Evolutionary conservation across 345 rosid species (phyloP), one percentile per base, ranked within the genome.

Genomic region (Fremontodendron californicum): DNA sequence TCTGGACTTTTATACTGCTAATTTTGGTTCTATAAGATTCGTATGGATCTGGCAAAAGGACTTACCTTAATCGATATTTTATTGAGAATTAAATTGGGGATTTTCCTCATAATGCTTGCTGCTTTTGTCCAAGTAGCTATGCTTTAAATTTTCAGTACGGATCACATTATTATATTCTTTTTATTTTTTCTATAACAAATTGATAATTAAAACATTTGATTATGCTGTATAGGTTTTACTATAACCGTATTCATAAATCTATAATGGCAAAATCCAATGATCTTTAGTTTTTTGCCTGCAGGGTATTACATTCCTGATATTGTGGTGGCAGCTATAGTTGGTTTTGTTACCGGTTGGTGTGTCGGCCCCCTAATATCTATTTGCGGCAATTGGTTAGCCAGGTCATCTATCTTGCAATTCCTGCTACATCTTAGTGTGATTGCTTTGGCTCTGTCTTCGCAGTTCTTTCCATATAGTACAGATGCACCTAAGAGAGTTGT

Each of bases 401-500:
- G 85, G 82, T 83, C 93, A 49, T 86, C 91, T 5, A 85, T 93
- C 77, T 73, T 93, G 91, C 84, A 85, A 81, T 87, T 91, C 85
- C 81, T 93, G 86, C 74, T 89, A 78, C 93, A 96, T 61, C 80
- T 92, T 78, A 86, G 81, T 46, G 85, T 96, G 77, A 83, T 93
- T 78, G 87, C 88, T 78, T 70, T 96, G 88, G 99, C 99, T 8
- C 74, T 96, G 54, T 87, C 99, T 18, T 92, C 97, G 10, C 98
- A 87, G 81, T 85, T 93, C 79, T 96, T 96, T 84, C 99, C 99
- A 25, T 96, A 96, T 81, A 91, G 96, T 85, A 87, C 74, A 25
- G 86, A 81, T 76, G 98, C 99, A 52, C 98, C 96, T 9, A 96
- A 96, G 89, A 93, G 97, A 85, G 88, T 91, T 81, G 82, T 96